A percentile compares a stretch with the other conserved stretches of the same genome.
Conservation (phyloP, 2,329 filamentous ascomycete genomes). For the Teratosphaeria viscida region DNA sequence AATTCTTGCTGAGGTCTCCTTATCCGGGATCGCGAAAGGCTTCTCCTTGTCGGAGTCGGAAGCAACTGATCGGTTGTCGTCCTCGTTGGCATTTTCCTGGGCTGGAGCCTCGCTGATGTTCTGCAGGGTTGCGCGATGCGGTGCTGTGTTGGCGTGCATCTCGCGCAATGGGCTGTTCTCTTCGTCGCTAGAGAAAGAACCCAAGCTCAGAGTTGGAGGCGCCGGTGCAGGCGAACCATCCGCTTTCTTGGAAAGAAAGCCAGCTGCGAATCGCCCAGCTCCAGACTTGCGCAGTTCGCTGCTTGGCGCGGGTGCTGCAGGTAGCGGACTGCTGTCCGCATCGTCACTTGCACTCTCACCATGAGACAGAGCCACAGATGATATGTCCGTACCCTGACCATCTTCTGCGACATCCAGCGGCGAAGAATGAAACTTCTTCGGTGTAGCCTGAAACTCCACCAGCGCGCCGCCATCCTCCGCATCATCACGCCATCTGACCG, state of each 20-base stretch:
- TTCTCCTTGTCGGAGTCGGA: slow-evolving; percentile 15
- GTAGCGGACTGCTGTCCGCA: slow-evolving; percentile 47
- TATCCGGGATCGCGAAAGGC: slow-evolving; percentile 15
- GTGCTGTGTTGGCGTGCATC: slow-evolving; percentile 32
- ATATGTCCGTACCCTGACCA: slow-evolving; percentile 5
- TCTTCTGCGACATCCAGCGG: slow-evolving; percentile 33
- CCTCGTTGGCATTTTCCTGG: slow-evolving; percentile 19
- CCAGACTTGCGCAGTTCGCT: slow-evolving; percentile 44
- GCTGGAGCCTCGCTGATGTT: neutral
- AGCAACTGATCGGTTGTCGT: slow-evolving; percentile 21
- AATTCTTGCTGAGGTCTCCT: slow-evolving; percentile 16
- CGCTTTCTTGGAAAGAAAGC: slow-evolving; percentile 69
- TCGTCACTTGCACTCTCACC: slow-evolving; percentile 22
- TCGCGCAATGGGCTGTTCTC: slow-evolving; percentile 39
- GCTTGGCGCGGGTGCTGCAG: slow-evolving; percentile 44
- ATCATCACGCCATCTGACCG: slow-evolving; percentile 87
- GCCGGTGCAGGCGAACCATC: slow-evolving; percentile 48
- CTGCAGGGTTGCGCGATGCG: slow-evolving; percentile 1
- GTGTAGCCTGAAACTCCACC: slow-evolving; percentile 86
- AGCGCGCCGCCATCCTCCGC: slow-evolving; percentile 67
- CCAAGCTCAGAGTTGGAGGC: slow-evolving; percentile 47
- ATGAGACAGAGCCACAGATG: slow-evolving; percentile 43
- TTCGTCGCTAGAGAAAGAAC: slow-evolving; percentile 43
- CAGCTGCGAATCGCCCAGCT: slow-evolving; percentile 66
- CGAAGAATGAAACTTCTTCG: slow-evolving; percentile 54